Evolutionary conservation across 2,329 filamentous ascomycete species (phyloP).

Genomic region (Diaporthe citrichinensis): DNA sequence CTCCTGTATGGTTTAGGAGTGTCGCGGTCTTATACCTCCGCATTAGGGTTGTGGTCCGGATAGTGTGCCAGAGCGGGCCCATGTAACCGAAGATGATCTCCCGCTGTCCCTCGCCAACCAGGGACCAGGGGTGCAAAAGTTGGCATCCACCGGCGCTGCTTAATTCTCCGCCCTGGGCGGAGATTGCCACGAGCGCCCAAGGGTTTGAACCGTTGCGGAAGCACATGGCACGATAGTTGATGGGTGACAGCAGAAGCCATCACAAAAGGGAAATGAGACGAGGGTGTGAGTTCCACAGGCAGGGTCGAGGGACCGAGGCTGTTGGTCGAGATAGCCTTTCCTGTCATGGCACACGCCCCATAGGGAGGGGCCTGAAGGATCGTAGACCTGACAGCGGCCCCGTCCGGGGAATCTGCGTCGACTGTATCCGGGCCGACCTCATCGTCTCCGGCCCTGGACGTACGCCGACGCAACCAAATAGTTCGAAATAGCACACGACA

Average conservation of each 20-base stretch:
- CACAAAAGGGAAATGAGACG: not conserved
- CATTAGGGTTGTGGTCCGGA: slow-evolving; percentile 17
- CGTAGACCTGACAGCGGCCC: slow-evolving; percentile 18
- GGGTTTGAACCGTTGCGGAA: not conserved
- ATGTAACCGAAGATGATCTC: slow-evolving; percentile 29
- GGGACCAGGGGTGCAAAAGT: slow-evolving; percentile 13
- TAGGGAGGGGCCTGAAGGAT: slow-evolving; percentile 27
- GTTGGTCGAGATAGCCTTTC: not conserved
- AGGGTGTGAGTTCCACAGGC: not conserved
- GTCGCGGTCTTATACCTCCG: slow-evolving; percentile 15
- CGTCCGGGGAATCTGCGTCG: not conserved
- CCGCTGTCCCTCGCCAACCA: slow-evolving; percentile 1
- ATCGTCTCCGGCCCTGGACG: not conserved
- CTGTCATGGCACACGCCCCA: slow-evolving; percentile 17
- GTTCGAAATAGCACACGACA: not conserved
- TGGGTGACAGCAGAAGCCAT: not conserved
- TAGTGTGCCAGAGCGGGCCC: slow-evolving; percentile 20
- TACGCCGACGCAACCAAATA: not conserved
- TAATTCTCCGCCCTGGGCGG: slow-evolving; percentile 27
- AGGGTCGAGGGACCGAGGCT: slow-evolving; percentile 22
- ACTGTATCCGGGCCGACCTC: slow-evolving; percentile 10
- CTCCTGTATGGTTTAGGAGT: slow-evolving; percentile 28
- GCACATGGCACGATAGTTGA: slow-evolving; percentile 25
- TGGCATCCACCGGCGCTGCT: slow-evolving; percentile 18
- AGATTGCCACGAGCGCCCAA: slow-evolving; percentile 8